phyloP scores from a whole-genome alignment of 73 alveolate genomes.

The Paramecium tetraurelia region DNA sequence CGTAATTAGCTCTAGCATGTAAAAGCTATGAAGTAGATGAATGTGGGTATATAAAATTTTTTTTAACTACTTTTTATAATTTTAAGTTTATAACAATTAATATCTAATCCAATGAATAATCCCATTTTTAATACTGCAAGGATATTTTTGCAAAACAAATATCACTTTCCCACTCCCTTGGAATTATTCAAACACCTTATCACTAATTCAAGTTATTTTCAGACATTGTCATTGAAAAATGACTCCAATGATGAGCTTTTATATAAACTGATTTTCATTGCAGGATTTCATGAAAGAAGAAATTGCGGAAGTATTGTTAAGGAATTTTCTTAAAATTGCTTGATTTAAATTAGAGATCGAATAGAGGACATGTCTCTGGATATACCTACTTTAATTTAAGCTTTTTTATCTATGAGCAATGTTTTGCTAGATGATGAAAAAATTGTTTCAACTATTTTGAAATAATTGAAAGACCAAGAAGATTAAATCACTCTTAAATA shows the following conservation, averaged over 20 bases:
- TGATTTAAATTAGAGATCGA: neutral
- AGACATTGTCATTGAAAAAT: neutral
- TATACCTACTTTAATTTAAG: neutral
- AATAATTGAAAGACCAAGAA: neutral
- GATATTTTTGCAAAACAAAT: neutral
- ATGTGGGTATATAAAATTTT: neutral
- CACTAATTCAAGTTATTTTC: neutral
- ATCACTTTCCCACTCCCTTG: neutral
- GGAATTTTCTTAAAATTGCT: neutral
- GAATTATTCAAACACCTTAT: neutral
- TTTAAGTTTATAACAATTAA: neutral
- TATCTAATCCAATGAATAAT: neutral
- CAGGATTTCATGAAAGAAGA: slow-evolving; percentile 7
- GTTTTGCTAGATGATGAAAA: neutral
- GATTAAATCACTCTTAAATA: neutral
- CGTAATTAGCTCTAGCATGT: neutral
- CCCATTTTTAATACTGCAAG: neutral
- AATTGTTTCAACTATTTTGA: neutral
- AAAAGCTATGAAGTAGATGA: neutral
- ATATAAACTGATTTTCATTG: neutral
- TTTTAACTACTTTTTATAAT: neutral
- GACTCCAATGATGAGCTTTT: neutral
- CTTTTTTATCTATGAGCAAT: neutral
- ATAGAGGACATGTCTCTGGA: neutral
- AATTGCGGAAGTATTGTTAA: neutral